phyloP scores from a whole-genome alignment of 139 green algal species.

The Micromonas commoda region DNA sequence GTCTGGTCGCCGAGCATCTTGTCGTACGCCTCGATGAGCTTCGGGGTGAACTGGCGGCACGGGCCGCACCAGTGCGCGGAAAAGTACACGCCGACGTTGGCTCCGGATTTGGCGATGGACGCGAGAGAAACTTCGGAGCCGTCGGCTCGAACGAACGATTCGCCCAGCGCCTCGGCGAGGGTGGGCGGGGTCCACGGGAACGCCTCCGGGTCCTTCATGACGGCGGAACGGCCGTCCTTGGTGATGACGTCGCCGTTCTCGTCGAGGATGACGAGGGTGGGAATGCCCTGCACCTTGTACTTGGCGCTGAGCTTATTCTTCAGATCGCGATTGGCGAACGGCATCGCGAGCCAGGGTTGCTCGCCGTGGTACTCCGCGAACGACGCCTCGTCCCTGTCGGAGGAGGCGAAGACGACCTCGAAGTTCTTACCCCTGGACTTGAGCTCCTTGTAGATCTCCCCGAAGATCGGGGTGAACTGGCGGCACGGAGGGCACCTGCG shows the following conservation, averaged over 20 bases:
- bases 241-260: no score
- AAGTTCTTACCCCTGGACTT: not conserved
- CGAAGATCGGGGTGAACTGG: not conserved
- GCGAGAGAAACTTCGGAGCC: not conserved
- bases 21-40: slow-evolving; percentile 1
- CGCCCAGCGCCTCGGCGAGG: not conserved
- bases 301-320: not conserved
- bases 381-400: not conserved
- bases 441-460: slow-evolving; percentile 12
- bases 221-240: no score
- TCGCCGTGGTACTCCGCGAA: slow-evolving; percentile 17
- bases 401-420: slow-evolving; percentile 17
- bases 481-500: slow-evolving; percentile 7
- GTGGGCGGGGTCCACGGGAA: not conserved
- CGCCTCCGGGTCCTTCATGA: no score
- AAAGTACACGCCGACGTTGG: slow-evolving; percentile 17
- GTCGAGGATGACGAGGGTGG: slow-evolving; percentile 21
- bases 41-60: slow-evolving; percentile 19
- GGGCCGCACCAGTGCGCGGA: slow-evolving; percentile 13
- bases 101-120: not conserved
- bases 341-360: slow-evolving; percentile 17
- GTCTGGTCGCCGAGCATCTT: not conserved
- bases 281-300: slow-evolving; percentile 21
- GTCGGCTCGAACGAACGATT: not conserved
- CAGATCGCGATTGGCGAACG: not conserved